Evolutionary conservation across 345 rosid species (phyloP).

Genomic region (Camelina sativa): DNA sequence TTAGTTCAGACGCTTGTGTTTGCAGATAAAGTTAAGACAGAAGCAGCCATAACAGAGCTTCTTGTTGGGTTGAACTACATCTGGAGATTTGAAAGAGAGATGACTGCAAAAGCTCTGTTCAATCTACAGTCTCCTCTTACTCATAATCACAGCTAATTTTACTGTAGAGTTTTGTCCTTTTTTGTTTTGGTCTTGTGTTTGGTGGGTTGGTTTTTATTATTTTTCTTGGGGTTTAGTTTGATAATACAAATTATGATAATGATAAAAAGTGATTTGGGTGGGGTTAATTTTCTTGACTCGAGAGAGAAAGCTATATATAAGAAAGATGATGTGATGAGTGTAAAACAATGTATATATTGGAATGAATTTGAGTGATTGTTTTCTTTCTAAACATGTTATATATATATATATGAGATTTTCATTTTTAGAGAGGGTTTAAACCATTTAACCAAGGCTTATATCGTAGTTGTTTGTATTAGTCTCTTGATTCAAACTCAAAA

Average conservation of each 20-base stretch:
- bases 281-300: constrained; percentile 1
- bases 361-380: constrained; percentile 28
- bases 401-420: no score
- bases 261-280: constrained; percentile 20
- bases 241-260: constrained; percentile 32
- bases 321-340: constrained; percentile 2
- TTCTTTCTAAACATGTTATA: no score
- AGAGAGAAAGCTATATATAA: not conserved
- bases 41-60: constrained; percentile 92
- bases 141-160: constrained; percentile 45
- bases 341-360: constrained; percentile 12
- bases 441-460: no score
- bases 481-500: not conserved
- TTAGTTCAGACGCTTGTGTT: constrained; percentile 80
- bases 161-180: constrained; percentile 39
- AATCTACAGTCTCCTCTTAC: constrained; percentile 55
- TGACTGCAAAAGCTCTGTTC: constrained; percentile 86
- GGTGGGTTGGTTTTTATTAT: constrained; percentile 19
- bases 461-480: not conserved
- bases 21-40: constrained; percentile 83
- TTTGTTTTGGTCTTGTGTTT: constrained; percentile 15
- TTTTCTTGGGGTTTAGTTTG: constrained; percentile 27
- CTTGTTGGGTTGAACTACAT: constrained; percentile 93
- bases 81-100: constrained; percentile 97
- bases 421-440: no score